phyloP scores from a whole-genome alignment of 495 filamentous ascomycete genomes.

The Penicillium verhagenii region DNA sequence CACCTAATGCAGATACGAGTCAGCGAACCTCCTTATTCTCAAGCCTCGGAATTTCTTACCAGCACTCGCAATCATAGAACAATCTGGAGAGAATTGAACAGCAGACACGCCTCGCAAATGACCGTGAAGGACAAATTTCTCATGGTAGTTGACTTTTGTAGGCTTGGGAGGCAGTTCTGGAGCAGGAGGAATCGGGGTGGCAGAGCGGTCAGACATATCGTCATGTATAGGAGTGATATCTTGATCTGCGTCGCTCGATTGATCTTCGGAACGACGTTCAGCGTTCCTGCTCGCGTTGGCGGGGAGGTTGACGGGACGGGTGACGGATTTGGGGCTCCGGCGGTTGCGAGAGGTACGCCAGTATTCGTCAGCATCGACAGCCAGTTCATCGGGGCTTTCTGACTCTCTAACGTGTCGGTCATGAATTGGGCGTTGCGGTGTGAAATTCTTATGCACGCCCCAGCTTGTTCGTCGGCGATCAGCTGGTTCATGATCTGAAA shows the following conservation, averaged over 20 bases:
- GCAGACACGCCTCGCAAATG: conserved; percentile 79
- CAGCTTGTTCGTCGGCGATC: conserved; percentile 43
- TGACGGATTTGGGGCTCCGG: conserved; percentile 27
- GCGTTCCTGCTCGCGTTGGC: conserved; percentile 13
- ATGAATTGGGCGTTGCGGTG: conserved; percentile 36
- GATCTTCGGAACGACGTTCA: conserved; percentile 17
- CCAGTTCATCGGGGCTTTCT: conserved; percentile 48
- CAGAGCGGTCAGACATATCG: conserved; percentile 29
- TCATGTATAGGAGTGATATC: conserved; percentile 11
- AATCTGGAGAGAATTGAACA: conserved; percentile 88
- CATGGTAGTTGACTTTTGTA: conserved; percentile 54
- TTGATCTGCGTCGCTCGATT: conserved; percentile 6
- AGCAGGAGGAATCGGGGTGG: conserved; percentile 32
- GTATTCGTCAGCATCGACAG: conserved; percentile 40
- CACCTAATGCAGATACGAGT: conserved; percentile 47
- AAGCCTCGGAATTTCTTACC: conserved; percentile 46
- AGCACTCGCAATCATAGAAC: conserved; percentile 82
- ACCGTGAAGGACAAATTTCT: conserved; percentile 65
- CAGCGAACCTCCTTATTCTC: neutral
- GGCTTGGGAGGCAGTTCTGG: conserved; percentile 44
- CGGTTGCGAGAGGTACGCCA: conserved; percentile 37
- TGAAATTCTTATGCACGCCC: conserved; percentile 33
- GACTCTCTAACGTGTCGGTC: conserved; percentile 33
- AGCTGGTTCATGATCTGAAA: conserved; percentile 42
- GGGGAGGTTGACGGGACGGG: conserved; percentile 19